Base-by-base conservation (phyloP, 805 yeast species). In the Candida piceae region DNA sequence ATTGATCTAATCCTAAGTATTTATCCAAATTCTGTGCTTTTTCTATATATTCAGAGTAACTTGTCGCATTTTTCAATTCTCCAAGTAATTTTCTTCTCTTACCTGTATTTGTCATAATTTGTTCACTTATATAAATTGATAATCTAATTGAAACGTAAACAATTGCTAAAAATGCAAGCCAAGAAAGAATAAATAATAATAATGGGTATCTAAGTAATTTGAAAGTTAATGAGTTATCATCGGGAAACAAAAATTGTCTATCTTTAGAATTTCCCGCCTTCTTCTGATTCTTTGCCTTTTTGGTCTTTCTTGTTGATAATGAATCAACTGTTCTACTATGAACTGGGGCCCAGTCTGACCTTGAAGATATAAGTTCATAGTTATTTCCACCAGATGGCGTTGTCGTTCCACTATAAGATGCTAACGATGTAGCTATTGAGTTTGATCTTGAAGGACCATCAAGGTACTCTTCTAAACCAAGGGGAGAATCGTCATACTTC, bases 191-290 rank as follows among this genome's bases (percentile, higher is more conserved):
- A 13, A 73, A 58, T 0, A 72, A 32, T 36, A 84, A 60, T 4
- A 81, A 56, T 0, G 93, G 94, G 73, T 82, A 83, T 30, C 93
- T 60, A 19, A 84, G 61, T 1, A 83, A 27, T 30, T 59, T 57
- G 46, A 71, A 76, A 0, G 76, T 48, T 34, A 49, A 31, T 9
- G 57, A 53, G 15, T 44, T 35, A 13, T 46, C 53, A 16, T 48
- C 58, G 4, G 40, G 39, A 23, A 34, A 32, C 15, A 32, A 32
- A 28, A 17, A 34, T 12, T 34, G 32, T 22, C 23, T 17, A 24
- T 28, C 32, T 23, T 28, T 28, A 9, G 15, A 16, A 2, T n/a
- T n/a, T n/a, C n/a, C n/a, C n/a, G n/a, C n/a, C n/a, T n/a, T n/a
- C n/a, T n/a, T n/a, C n/a, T n/a, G n/a, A n/a, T n/a, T n/a, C n/a